Evolutionary conservation across 495 filamentous ascomycete genomes (phyloP), one percentile per base, ranked within the genome.

Genomic region (Apodospora peruviana): DNA sequence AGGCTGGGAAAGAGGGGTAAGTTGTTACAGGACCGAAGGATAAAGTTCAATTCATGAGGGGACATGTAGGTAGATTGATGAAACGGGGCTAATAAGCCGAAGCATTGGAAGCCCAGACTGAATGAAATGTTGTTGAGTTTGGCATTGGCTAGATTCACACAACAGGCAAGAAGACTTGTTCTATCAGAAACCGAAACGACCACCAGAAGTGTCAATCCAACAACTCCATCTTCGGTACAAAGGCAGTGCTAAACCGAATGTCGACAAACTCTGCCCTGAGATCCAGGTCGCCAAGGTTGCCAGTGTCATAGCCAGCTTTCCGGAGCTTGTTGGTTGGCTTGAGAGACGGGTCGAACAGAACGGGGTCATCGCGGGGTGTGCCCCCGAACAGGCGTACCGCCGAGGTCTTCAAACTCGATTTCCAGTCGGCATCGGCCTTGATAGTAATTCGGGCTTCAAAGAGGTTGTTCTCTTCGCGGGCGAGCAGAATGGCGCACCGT

Each of bases 391-490:
- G 3, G 27, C 27, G 27, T 32, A 32, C 27, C 9, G 16, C 21
- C 21, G 40, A 43, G 16, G 43, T 36, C 43, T 46, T 23, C 25
- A 36, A 19, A 36, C 18, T 40, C 10, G 45, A 46, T 29, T 52
- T 57, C 49, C 54, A 52, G 27, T 66, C 61, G 1, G 48, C 47
- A 39, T 56, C 35, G 16, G 51, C 55, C 16, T 48, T 39, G 17
- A 66, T 64, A 10, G 47, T 55, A 35, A 64, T 38, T 4, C 40
- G 40, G 32, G 49, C 46, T 25, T 59, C 43, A 27, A 66, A 66
- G 12, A 40, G 40, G 16, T 52, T 40, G 8, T 62, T 45, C 17
- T 50, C 38, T 24, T 35, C n/a, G 10, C 60, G 47, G 5, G 49
- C 53, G 21, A 66, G 43, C 42, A 66, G 11, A 8, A 66, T 56